Conservation (phyloP, 257 asterid species). For the Agastache rugosa region DNA sequence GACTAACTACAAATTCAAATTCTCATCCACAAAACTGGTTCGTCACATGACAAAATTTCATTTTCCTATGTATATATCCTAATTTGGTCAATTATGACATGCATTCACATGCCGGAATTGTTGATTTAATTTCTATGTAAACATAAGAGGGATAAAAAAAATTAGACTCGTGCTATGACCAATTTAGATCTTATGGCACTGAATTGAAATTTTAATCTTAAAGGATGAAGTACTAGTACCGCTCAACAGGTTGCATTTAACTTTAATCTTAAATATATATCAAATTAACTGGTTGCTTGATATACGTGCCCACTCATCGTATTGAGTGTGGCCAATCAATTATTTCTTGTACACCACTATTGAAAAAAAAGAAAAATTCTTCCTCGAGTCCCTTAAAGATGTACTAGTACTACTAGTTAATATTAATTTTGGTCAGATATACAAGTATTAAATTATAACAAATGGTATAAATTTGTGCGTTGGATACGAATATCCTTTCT, state of each 20-base stretch:
- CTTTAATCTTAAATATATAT: background rate
- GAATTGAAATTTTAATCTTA: background rate
- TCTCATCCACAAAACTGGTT: background rate
- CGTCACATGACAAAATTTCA: background rate
- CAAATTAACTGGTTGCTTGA: background rate
- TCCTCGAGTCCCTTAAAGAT: no score
- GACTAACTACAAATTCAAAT: background rate
- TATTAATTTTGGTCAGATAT: background rate
- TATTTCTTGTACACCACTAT: slow-evolving; percentile 18
- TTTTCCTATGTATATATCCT: background rate
- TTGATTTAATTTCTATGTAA: background rate
- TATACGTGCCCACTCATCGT: background rate
- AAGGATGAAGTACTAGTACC: background rate
- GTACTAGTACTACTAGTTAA: no score
- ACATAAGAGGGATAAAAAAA: background rate
- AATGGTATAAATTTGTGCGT: background rate
- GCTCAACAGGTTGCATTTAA: background rate
- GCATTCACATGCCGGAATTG: background rate
- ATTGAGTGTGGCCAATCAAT: background rate
- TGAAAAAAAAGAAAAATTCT: background rate
- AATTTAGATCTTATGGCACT: background rate
- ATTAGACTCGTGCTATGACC: background rate
- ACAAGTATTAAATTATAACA: background rate
- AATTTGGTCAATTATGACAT: background rate
- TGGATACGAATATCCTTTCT: no score